Percentiles rank a stretch among this genome's conserved stretches.
Conservation (phyloP, 169 alveolate species). For the Eimeria falciformis region DNA sequence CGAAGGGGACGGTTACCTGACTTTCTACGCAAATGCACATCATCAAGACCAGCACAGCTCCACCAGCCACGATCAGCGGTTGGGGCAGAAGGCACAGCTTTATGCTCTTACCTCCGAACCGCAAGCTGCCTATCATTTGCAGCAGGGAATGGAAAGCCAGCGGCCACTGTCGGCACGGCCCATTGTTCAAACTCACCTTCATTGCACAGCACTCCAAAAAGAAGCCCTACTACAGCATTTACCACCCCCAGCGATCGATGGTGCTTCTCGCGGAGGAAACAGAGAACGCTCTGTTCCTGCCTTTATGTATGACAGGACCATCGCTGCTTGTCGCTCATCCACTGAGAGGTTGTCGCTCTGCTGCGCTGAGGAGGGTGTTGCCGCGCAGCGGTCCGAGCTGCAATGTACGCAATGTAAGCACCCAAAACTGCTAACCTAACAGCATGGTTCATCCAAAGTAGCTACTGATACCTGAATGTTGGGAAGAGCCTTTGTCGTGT, state of each 20-base stretch:
- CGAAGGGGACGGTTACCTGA: neutral
- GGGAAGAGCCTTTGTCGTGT: too few relatives aligned
- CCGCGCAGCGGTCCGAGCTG: conserved; percentile 32
- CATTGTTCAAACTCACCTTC: neutral
- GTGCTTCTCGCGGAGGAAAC: neutral
- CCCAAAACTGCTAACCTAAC: too few relatives aligned
- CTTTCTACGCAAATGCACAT: neutral
- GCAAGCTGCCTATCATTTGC: neutral
- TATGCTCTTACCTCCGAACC: neutral
- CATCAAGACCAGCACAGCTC: neutral
- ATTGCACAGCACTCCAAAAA: neutral
- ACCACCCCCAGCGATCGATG: neutral
- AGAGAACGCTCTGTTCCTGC: neutral
- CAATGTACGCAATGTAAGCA: conserved; percentile 50
- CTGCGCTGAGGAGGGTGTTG: conserved; percentile 37
- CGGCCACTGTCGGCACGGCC: neutral
- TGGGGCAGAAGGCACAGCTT: conserved; percentile 9
- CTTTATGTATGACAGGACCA: neutral
- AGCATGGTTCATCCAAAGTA: too few relatives aligned
- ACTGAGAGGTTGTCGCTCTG: conserved; percentile 38
- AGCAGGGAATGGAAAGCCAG: neutral
- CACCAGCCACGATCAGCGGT: neutral
- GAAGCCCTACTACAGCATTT: neutral
- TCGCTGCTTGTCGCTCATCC: neutral
- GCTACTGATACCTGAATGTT: too few relatives aligned